These are phyloP conservation scores for Planoprotostelium fungivorum DNA, from an alignment of 78 protist species.

Conservation along the genomic window DNA sequence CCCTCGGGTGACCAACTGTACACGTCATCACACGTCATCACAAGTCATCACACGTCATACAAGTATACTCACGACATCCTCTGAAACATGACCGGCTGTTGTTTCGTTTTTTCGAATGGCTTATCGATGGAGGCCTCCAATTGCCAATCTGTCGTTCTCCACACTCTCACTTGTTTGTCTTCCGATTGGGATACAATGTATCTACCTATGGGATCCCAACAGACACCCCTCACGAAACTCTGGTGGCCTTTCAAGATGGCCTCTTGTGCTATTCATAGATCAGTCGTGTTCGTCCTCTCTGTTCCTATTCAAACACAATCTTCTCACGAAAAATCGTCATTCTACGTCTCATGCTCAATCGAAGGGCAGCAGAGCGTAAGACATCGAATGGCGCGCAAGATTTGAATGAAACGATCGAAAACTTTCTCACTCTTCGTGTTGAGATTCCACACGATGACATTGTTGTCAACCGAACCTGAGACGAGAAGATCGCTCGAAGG, in stretches of 20 bases:
- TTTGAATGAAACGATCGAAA: too few relatives aligned
- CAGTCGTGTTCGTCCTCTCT: background rate
- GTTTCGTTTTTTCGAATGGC: conserved; percentile 37
- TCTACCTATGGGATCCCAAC: conserved; percentile 69
- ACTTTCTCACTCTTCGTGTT: conserved; percentile 1
- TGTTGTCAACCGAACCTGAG: conserved; percentile 50
- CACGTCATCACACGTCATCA: background rate
- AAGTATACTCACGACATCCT: conserved; percentile 20
- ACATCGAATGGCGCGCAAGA: too few relatives aligned
- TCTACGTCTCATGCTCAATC: too few relatives aligned
- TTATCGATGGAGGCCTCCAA: conserved; percentile 25
- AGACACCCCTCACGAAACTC: conserved; percentile 46
- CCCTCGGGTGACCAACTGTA: conserved; percentile 58
- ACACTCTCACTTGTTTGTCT: conserved; percentile 31
- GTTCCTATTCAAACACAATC: too few relatives aligned
- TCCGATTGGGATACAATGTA: conserved; percentile 54
- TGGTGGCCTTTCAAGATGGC: conserved; percentile 31
- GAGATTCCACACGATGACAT: conserved; percentile 57
- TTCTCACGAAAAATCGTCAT: too few relatives aligned
- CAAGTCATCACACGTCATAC: background rate
- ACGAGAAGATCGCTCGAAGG: conserved; percentile 48
- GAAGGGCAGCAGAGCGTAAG: too few relatives aligned
- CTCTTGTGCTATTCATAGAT: background rate
- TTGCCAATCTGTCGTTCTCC: conserved; percentile 38
- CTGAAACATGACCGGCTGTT: background rate